Conservation (phyloP, 1,139 yeast species). For the Suhomyces ambrosiae region DNA sequence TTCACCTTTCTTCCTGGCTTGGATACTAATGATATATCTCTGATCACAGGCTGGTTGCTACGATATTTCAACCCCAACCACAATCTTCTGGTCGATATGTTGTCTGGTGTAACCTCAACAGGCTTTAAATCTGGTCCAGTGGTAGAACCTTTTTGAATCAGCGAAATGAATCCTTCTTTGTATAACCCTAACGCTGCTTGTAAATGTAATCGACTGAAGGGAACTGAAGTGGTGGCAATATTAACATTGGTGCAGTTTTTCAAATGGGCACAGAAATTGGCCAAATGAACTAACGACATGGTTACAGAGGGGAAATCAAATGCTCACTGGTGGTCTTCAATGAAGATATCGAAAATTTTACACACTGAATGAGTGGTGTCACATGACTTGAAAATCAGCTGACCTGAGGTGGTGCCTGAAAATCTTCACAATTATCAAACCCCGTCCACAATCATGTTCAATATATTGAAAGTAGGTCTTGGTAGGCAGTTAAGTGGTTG, state of each 20-base stretch:
- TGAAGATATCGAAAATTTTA: not conserved
- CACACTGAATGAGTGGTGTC: not conserved
- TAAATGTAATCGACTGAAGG: slow-evolving; percentile 80
- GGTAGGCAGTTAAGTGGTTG: not conserved
- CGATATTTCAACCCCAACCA: slow-evolving; percentile 94
- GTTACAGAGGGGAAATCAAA: no score
- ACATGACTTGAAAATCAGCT: no score
- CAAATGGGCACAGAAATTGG: slow-evolving; percentile 83
- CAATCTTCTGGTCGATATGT: slow-evolving; percentile 79
- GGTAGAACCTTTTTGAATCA: slow-evolving; percentile 84
- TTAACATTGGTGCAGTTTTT: slow-evolving; percentile 85
- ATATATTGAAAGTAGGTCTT: not conserved
- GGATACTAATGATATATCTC: slow-evolving; percentile 71
- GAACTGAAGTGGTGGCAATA: slow-evolving; percentile 75
- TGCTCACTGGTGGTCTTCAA: no score
- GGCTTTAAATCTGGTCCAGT: slow-evolving; percentile 81
- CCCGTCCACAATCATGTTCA: not conserved
- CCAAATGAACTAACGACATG: slow-evolving; percentile 86
- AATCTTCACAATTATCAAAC: no score
- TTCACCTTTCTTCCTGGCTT: slow-evolving; percentile 81
- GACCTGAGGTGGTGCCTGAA: no score
- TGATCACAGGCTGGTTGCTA: slow-evolving; percentile 74
- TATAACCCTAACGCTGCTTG: slow-evolving; percentile 83
- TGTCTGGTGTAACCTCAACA: slow-evolving; percentile 84
- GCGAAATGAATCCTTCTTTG: slow-evolving; percentile 85